Percentiles rank a stretch among this genome's conserved stretches.
Conservation (phyloP, 2,329 filamentous ascomycete genomes). For the Pyrenochaeta sp. region DNA sequence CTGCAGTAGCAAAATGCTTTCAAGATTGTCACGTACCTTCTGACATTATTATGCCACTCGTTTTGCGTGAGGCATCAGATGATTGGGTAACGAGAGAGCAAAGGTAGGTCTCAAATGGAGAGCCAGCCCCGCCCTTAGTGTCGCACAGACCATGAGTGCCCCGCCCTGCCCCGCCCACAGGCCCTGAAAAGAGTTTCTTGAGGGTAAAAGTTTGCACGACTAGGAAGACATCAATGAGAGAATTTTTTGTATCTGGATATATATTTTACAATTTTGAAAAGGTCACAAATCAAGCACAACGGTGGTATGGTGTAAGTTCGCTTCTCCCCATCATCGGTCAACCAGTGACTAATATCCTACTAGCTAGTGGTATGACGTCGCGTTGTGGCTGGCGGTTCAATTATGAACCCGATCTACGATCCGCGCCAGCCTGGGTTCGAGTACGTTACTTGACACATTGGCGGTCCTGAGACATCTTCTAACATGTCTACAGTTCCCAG, state of each 20-base stretch:
- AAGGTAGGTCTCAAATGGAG: slow-evolving; percentile 1
- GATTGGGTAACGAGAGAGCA: slow-evolving; percentile 13
- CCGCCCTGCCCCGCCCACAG: neutral
- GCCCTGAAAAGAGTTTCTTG: neutral
- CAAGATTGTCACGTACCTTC: slow-evolving; percentile 16
- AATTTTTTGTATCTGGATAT: neutral
- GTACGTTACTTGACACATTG: slow-evolving; percentile 33
- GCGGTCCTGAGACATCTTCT: slow-evolving; percentile 29
- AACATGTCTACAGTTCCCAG: slow-evolving; percentile 42
- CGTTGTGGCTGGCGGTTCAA: slow-evolving; percentile 47
- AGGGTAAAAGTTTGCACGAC: neutral
- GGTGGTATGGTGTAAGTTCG: slow-evolving; percentile 32
- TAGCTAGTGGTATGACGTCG: slow-evolving; percentile 51
- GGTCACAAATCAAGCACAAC: neutral
- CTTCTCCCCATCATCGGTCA: neutral
- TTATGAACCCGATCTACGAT: slow-evolving; percentile 35
- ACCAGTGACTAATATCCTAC: neutral
- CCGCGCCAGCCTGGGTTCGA: slow-evolving; percentile 51
- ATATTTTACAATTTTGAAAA: neutral
- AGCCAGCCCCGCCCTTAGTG: slow-evolving; percentile 17
- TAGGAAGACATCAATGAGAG: neutral
- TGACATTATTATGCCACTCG: slow-evolving; percentile 8
- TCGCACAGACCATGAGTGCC: slow-evolving; percentile 26
- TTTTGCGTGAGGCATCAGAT: neutral
- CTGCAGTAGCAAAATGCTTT: neutral